Evolutionary conservation across 139 green algal species (phyloP).

Genomic region (Mesotaenium endlicherianum): DNA sequence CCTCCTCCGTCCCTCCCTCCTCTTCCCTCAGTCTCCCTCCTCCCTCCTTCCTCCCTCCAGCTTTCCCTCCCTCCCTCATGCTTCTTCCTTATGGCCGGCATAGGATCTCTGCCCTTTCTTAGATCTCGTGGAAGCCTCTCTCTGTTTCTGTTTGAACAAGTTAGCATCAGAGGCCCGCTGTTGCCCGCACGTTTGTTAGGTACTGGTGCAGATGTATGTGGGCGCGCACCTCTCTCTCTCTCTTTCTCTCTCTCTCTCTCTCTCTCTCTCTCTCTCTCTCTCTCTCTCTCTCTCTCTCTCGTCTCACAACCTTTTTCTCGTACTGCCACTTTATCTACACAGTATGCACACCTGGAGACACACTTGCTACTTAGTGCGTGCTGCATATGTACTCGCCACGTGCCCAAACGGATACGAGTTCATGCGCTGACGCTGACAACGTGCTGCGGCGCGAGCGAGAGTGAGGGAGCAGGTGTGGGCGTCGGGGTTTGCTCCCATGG

Average conservation of each 20-base stretch:
- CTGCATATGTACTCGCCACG: no score
- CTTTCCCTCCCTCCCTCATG: background rate
- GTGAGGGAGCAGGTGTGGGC: constrained; percentile 1
- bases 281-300: background rate
- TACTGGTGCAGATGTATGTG: no score
- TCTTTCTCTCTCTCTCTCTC: background rate
- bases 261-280: constrained; percentile 2
- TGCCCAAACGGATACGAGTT: no score
- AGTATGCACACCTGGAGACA: no score
- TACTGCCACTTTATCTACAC: background rate
- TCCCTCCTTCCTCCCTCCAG: no score
- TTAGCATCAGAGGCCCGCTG: no score
- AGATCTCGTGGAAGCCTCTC: no score
- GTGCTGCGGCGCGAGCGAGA: no score
- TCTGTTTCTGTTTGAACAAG: no score
- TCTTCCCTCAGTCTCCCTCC: background rate
- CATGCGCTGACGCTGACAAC: no score
- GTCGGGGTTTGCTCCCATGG: background rate
- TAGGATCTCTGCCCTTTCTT: background rate
- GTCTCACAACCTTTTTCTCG: background rate
- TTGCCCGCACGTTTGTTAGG: no score
- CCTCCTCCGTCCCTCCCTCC: background rate
- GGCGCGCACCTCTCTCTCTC: background rate
- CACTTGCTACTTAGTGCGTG: no score
- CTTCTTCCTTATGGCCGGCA: background rate